Evolutionary conservation across 2,329 filamentous ascomycete genomes (phyloP), one percentile per base, ranked within the genome.

Genomic region (Plectosphaerella cucumerina): DNA sequence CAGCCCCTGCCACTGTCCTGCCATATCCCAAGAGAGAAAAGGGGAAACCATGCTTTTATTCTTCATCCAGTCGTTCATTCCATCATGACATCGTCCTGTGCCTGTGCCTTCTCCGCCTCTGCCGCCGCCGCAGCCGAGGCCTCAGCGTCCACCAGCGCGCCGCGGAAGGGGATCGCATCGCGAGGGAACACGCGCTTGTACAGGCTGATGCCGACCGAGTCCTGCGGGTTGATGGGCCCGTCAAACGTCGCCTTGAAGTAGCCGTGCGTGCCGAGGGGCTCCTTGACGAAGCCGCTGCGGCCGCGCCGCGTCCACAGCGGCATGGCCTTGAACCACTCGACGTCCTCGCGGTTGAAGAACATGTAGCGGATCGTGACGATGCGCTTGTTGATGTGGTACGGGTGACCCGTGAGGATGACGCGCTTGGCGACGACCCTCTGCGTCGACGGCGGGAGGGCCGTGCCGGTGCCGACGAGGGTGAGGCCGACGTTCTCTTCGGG

Each of bases 201-300:
- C 63, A 94, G 66, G 71, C 90, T 96, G 56, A 97, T 88, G 47
- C 90, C 94, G 44, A 99, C 85, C 3, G 91, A 86, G 71, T 99
- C 94, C 72, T 97, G 89, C 1, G 94, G 92, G 69, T 97, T 97
- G 68, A 99, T 93, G 66, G 88, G 89, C 12, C 86, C 90, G 67
- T 99, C 95, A 73, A 99, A 99, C 2, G 88, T 97, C 12, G 94
- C 94, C 78, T 99, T 99, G 81, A 97, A 97, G 75, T 99, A 99
- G n/a, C 94, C 94, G 70, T 99, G 94, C 34, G 94, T 99, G 61
- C 94, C 94, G 47, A 99, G 73, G 52, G 87, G 81, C 75, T 99
- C 94, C 77, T 97, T 97, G 75, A 99, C 84, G 68, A 86, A 97
- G 9, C 94, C 94, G 59, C 84, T 89, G 55, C 94, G 79, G 6